Evolutionary conservation across 768 basidiomycete genomes (phyloP), one percentile per base, ranked within the genome.

Genomic region (Nidula microcarpa): DNA sequence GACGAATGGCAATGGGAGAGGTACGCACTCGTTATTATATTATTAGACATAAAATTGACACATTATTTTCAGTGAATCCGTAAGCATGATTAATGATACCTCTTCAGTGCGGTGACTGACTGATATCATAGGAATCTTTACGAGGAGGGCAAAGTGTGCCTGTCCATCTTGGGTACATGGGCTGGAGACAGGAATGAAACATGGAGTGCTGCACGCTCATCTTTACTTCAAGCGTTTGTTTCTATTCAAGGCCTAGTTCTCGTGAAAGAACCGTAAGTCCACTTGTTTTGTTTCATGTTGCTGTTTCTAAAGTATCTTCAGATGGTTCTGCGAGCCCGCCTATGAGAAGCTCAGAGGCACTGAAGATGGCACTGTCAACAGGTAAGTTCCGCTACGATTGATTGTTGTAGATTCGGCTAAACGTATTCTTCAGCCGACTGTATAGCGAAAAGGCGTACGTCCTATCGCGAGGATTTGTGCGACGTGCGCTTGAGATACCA

Each of bases 391-490:
- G 14, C n/a, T 33, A 34, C 4, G 52, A 37, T 48, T 50, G 33
- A 56, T 50, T 44, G 47, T 23, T 53, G 51, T 4, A 55, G 33
- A 17, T 54, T 43, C 36, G 34, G 47, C 47, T 23, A 18, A 16
- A 50, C 10, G 23, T 23, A 23, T n/a, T 49, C 41, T 50, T n/a
- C 61, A 94, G 93, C 62, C 91, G 94, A 43, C 68, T 96, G 10
- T 96, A 97, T 73, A 94, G 79, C 66, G 94, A 97, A 70, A 94
- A 94, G 66, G 93, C 92, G 4, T 95, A 89, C 60, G 91, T 95
- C 37, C 77, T 96, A 39, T 93, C 94, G 9, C 80, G 94, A 33
- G 90, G 87, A 6, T 97, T 96, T 64, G 85, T 95, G 47, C 86
- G 88, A n/a, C 86, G 90, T 14, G 94, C 94, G 10, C 81, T 95